Evolutionary conservation across 1,284 basidiomycete genomes (phyloP), one percentile per base, ranked within the genome.

Genomic region (Golubevia sp.): DNA sequence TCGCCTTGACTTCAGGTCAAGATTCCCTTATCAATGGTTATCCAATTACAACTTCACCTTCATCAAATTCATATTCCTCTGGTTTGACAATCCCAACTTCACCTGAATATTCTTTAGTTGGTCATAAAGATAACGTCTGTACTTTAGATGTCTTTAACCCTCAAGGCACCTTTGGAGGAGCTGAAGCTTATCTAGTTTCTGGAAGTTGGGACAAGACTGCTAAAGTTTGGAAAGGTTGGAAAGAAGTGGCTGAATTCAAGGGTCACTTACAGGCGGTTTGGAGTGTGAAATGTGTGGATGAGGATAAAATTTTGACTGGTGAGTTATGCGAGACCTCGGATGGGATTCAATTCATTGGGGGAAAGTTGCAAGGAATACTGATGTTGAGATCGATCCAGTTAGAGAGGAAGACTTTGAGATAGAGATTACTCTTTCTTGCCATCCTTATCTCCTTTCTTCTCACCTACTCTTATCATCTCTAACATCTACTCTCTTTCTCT

Each of bases 171-270:
- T 88, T 88, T 21, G 83, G n/a, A n/a, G n/a, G n/a, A n/a, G n/a
- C 88, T 11, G 87, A 87, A 61, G 92, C 92, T 4, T 87, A 88
- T 62, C 89, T 96, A 65, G 89, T 96, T 61, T 95, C 93, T n/a
- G 96, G 96, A 21, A 96, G 93, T 64, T 99, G 96, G 96, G 97
- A 99, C 85, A 91, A 88, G 93, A 94, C 94, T 0, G 96, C 93
- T 21, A 92, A 92, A 84, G 90, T 99, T 0, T 99, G 97, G 97
- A 91, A 89, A 82, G 86, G 92, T 27, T 85, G 79, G 73, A 70
- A 90, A 72, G 86, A 91, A 66, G 87, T 87, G 2, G 89, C 92
- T 70, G 91, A 91, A 67, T 88, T 99, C 58, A 88, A 89, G 74
- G 93, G 90, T 7, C 97, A 99, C 80, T 86, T 91, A 63, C 92